Evolutionary conservation across 345 rosid species (phyloP), one percentile per base, ranked within the genome.

Genomic region (Melaleuca quinquenervia): DNA sequence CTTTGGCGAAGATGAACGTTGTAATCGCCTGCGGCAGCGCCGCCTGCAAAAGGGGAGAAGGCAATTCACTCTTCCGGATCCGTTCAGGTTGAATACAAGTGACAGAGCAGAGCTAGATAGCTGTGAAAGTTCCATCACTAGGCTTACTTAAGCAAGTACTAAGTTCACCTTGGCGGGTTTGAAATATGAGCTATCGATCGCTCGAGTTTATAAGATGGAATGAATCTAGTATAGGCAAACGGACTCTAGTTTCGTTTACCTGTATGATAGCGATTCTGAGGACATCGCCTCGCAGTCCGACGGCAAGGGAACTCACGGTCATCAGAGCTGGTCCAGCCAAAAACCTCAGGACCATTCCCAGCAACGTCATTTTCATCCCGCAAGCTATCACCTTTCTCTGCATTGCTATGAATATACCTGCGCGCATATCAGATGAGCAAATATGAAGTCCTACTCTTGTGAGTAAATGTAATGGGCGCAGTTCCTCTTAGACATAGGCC

Each of bases 381-480:
- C 99, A 97, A 15, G 94, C 93, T 60, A 97, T 88, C 87, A 97
- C 60, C 85, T 93, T 97, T 84, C 91, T 91, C 87, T 97, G 98
- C 80, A 89, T 86, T 49, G 98, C 99, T 92, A 97, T 94, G 92
- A 96, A 97, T 27, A 96, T 95, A 60, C 98, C 99, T 95, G 91
- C 89, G 88, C 54, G 15, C n/a, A 56, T 48, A 78, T 15, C 29
- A 48, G 26, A 16, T 5, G 26, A 54, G 29, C 56, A 85, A 29
- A 15, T 6, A 32, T 18, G 54, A 21, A 41, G 24, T 14, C 56
- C 32, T n/a, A 48, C 41, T 36, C 48, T 70, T 32, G 80, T 21
- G 18, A 20, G 7, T 36, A 48, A 20, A 70, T 9, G 12, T 70
- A 29, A 58, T 6, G n/a, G 32, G 36, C 6, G 70, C 0, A 15